phyloP scores from a whole-genome alignment of 352 stramenopile species.

The Phytophthora niederhauseri region DNA sequence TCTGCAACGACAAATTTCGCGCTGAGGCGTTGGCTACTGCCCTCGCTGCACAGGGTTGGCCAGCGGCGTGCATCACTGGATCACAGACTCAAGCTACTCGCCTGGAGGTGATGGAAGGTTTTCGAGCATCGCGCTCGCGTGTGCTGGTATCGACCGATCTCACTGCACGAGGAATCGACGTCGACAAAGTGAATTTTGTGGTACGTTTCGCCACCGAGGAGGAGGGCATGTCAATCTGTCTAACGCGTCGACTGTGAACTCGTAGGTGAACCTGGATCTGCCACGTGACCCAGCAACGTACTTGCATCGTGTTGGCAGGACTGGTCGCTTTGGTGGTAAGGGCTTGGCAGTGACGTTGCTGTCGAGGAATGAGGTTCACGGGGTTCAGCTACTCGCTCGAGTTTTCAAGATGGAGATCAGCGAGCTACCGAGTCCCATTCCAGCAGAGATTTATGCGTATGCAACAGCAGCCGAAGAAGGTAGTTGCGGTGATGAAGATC shows the following conservation, averaged over 20 bases:
- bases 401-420: constrained; percentile 77
- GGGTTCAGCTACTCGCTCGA: constrained; percentile 58
- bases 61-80: constrained; percentile 68
- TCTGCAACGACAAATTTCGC: constrained; percentile 86
- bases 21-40: constrained; percentile 66
- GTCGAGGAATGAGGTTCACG: constrained; percentile 48
- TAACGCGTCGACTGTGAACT: constrained; percentile 1
- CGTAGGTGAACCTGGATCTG: constrained; percentile 72
- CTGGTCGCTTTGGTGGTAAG: constrained; percentile 75
- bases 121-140: constrained; percentile 54
- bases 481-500: not conserved
- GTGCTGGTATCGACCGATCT: constrained; percentile 85
- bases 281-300: constrained; percentile 78
- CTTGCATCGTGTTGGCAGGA: constrained; percentile 76
- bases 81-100: constrained; percentile 67
- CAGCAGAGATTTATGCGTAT: constrained; percentile 55
- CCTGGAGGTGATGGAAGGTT: constrained; percentile 64
- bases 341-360: constrained; percentile 78
- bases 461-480: constrained; percentile 20
- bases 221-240: not conserved
- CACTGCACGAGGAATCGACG: constrained; percentile 74
- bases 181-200: constrained; percentile 83
- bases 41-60: constrained; percentile 58
- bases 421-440: constrained; percentile 51
- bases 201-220: constrained; percentile 21